Conservation (phyloP, 1,139 yeast genomes). For the Geotrichum restrictum region DNA sequence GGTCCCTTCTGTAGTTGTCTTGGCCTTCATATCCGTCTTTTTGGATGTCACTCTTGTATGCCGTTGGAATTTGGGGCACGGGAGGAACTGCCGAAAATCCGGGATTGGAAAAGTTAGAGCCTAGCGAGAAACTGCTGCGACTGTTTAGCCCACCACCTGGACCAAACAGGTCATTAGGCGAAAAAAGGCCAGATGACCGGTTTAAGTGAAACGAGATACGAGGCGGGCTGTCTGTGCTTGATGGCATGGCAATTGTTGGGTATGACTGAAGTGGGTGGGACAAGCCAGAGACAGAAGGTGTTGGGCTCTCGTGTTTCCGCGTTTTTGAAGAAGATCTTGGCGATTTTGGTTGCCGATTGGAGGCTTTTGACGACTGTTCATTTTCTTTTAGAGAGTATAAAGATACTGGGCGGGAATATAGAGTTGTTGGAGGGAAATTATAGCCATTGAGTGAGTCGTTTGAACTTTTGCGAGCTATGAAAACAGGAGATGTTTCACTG, state of each 20-base stretch:
- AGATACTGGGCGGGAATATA: too few species aligned
- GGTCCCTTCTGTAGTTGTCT: not conserved
- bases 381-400: too few species aligned
- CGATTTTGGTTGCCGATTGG: too few species aligned
- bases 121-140: conserved; percentile 3
- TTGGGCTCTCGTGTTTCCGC: too few species aligned
- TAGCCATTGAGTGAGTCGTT: not conserved
- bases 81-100: conserved; percentile 4
- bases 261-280: not conserved
- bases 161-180: conserved; percentile 12
- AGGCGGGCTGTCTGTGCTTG: conserved; percentile 19
- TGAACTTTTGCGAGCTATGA: too few species aligned
- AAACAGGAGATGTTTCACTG: too few species aligned
- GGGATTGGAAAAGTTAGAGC: not conserved
- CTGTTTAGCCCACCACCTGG: not conserved
- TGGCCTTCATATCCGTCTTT: not conserved
- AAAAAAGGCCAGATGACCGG: conserved; percentile 21
- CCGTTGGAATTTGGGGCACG: conserved; percentile 9
- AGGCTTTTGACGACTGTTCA: too few species aligned
- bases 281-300: too few species aligned
- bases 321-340: too few species aligned
- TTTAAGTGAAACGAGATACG: conserved; percentile 25
- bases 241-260: not conserved
- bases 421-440: too few species aligned
- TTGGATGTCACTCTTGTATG: not conserved